Evolutionary conservation across 768 basidiomycete species (phyloP).

Genomic region (Dioszegia crocea): DNA sequence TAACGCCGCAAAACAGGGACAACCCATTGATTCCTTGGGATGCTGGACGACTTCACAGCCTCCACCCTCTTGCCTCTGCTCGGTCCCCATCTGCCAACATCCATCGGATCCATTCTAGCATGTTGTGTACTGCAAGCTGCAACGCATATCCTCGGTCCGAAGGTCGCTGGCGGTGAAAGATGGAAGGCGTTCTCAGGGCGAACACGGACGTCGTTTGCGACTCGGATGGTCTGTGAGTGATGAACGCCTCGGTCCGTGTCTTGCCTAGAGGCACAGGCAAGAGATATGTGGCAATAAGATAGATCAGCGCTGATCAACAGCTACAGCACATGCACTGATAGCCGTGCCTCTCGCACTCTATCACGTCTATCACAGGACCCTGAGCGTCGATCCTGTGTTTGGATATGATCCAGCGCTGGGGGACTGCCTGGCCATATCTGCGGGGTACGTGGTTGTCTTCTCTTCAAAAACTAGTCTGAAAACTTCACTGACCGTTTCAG

Average conservation of each 20-base stretch:
- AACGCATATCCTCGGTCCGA: conserved; percentile 18
- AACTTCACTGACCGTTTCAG: conserved; percentile 5
- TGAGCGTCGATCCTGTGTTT: conserved; percentile 64
- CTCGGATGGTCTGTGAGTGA: background rate
- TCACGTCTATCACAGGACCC: conserved; percentile 55
- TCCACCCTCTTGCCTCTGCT: conserved; percentile 26
- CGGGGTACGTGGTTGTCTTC: background rate
- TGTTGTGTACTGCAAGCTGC: conserved; percentile 17
- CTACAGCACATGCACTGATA: conserved; percentile 67
- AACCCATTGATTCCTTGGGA: too few relatives aligned
- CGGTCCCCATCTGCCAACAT: conserved; percentile 26
- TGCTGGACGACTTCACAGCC: conserved; percentile 1
- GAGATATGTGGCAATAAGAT: too few relatives aligned
- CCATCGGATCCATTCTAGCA: conserved; percentile 14
- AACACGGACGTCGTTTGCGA: background rate
- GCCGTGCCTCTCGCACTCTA: conserved; percentile 63
- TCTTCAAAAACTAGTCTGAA: background rate
- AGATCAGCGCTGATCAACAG: too few relatives aligned
- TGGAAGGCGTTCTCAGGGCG: conserved; percentile 20
- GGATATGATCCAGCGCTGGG: conserved; percentile 66
- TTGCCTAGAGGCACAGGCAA: too few relatives aligned
- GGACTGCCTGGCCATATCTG: conserved; percentile 59
- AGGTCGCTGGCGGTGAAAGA: background rate
- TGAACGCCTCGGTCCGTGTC: conserved; percentile 18
- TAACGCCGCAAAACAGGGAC: too few relatives aligned